These are phyloP conservation scores for Stachybotrys chlorohalonatus DNA, from an alignment of 2,329 filamentous ascomycete species.

Conservation along the genomic window DNA sequence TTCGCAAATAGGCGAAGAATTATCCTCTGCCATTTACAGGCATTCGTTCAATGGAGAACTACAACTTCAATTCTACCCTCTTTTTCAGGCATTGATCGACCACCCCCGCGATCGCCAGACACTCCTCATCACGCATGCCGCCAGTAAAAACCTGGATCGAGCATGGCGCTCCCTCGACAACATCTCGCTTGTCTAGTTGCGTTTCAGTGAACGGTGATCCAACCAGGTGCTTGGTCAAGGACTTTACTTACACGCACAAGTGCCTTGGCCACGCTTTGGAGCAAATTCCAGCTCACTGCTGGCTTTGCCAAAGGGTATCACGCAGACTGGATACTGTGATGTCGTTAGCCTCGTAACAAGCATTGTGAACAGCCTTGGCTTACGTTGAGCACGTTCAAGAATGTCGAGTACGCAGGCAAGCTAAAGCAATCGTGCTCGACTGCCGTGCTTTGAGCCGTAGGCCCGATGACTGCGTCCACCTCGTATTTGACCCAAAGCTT, in stretches of 20 bases:
- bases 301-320: slow-evolving; percentile 34
- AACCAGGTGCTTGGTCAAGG: no score
- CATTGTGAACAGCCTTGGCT: slow-evolving; percentile 10
- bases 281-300: slow-evolving; percentile 4
- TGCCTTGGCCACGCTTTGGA: slow-evolving; percentile 4
- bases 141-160: slow-evolving; percentile 36
- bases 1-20: no score
- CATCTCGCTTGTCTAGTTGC: slow-evolving; percentile 27
- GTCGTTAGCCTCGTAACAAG: background rate
- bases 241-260: background rate
- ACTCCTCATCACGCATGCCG: slow-evolving; percentile 38
- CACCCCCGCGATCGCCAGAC: slow-evolving; percentile 13
- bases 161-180: slow-evolving; percentile 32
- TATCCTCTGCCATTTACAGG: no score
- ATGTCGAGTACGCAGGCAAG: slow-evolving; percentile 32
- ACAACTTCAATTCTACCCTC: no score
- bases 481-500: slow-evolving; percentile 28
- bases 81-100: slow-evolving; percentile 3
- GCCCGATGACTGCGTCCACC: slow-evolving; percentile 41
- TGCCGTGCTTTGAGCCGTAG: slow-evolving; percentile 39
- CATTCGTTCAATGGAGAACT: no score
- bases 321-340: slow-evolving; percentile 37
- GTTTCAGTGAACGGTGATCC: slow-evolving; percentile 2
- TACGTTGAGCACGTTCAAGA: slow-evolving; percentile 44
- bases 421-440: slow-evolving; percentile 42